Conservation (phyloP, 306 rosid genomes). For the cucumber (Cucumis sativus) region Cucumber_9930_V3 NC_026656.2:17848001-17848500, state of each 20-base stretch:
- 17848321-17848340: background rate
- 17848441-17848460: constrained; percentile 91
- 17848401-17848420: constrained; percentile 94
- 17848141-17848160: background rate
- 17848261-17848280: too few species aligned
- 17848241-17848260: background rate
- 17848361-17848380: constrained; percentile 33
- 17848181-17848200: background rate
- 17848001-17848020: constrained; percentile 21
- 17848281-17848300: background rate
- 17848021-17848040: constrained; percentile 35
- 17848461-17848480: constrained; percentile 15
- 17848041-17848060: constrained; percentile 26
- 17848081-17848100: constrained; percentile 95
- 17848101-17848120: constrained; percentile 89
- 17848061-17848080: constrained; percentile 96
- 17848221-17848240: background rate
- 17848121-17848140: constrained; percentile 53
- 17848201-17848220: background rate
- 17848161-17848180: background rate
- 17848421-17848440: constrained; percentile 99
- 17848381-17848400: constrained; percentile 98
- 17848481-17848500: constrained; percentile 16
- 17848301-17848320: background rate
- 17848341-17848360: background rate